Conservation (phyloP, 148 eudicot genomes). For the Fagopyrum esculentum region DNA sequence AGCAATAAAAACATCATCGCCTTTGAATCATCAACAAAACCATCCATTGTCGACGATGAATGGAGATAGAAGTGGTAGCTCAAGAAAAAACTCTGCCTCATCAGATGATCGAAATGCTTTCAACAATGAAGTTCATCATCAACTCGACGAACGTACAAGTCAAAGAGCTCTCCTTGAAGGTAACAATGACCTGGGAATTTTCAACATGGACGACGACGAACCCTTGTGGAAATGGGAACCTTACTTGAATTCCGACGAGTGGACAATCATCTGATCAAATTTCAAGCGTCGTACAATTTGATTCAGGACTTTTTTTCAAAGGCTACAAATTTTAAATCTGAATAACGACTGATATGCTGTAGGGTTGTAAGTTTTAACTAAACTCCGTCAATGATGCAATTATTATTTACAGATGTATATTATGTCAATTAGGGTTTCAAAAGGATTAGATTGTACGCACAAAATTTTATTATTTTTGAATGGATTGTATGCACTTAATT, state of each 20-base stretch:
- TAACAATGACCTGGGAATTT: neutral
- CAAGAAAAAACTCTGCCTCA: neutral
- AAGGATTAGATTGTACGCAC: too few species aligned
- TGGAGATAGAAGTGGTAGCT: constrained; percentile 2
- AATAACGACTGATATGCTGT: neutral
- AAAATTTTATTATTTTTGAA: too few species aligned
- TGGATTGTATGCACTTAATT: too few species aligned
- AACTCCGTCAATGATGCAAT: too few species aligned
- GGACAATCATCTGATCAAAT: neutral
- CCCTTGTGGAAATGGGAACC: constrained; percentile 6
- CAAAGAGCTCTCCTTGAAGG: neutral
- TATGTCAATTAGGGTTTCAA: too few species aligned
- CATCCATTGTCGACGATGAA: constrained; percentile 3
- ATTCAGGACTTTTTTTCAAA: neutral
- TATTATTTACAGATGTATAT: too few species aligned
- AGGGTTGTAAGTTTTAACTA: neutral
- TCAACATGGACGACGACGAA: neutral
- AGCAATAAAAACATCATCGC: neutral
- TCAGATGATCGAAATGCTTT: neutral
- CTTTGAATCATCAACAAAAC: neutral
- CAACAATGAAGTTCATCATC: neutral
- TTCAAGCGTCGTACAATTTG: neutral
- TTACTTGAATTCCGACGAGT: neutral
- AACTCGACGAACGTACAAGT: neutral
- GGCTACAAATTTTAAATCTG: neutral